Evolutionary conservation across 306 rosid genomes (phyloP).

Genomic region (Lathyrus sativus): DNA sequence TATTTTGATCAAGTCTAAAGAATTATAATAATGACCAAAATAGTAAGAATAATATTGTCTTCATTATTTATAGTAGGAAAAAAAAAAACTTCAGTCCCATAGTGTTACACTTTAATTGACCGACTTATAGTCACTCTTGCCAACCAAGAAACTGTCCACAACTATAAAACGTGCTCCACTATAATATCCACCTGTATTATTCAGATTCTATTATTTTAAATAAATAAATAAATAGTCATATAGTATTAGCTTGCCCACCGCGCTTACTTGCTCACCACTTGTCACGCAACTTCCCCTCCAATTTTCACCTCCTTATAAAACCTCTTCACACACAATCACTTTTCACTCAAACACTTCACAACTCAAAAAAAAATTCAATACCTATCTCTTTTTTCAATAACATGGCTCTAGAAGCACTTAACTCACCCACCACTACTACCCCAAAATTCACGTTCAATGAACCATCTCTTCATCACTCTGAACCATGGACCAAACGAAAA

Average conservation of each 20-base stretch:
- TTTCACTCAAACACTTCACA: conserved; percentile 18
- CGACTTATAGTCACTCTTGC: conserved; percentile 51
- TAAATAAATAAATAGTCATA: background rate
- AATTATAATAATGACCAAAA: no score
- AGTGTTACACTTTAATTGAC: conserved; percentile 39
- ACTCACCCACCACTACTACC: conserved; percentile 65
- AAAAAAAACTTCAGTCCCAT: background rate
- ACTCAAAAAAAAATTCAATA: background rate
- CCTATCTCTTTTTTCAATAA: background rate
- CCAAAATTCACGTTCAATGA: conserved; percentile 56
- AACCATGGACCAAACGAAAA: conserved; percentile 81
- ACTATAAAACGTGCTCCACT: conserved; percentile 44
- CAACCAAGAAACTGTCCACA: conserved; percentile 48
- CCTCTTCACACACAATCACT: conserved; percentile 10
- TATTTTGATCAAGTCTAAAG: no score
- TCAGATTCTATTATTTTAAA: background rate
- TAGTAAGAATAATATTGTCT: no score
- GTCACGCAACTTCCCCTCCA: conserved; percentile 87
- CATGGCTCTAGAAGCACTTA: conserved; percentile 84
- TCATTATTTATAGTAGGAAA: no score
- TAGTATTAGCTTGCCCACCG: conserved; percentile 42
- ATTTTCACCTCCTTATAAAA: conserved; percentile 45
- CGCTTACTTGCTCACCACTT: conserved; percentile 72
- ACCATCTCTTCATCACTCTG: conserved; percentile 36
- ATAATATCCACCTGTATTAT: conserved; percentile 22